These are phyloP conservation scores for Lumnitzera littorea DNA, from an alignment of 345 rosid species.

Conservation along the genomic window DNA sequence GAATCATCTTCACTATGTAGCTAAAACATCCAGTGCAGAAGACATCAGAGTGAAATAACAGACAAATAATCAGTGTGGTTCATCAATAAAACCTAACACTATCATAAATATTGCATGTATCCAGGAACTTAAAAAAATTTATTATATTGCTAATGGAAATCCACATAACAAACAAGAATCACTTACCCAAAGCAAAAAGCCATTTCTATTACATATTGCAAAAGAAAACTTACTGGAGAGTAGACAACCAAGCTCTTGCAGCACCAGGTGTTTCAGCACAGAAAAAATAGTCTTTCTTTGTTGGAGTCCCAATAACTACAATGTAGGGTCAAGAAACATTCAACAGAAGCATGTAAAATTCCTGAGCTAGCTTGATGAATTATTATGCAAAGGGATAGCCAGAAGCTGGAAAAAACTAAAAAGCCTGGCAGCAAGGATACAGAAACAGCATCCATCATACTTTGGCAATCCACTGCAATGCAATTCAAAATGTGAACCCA, in stretches of 20 bases:
- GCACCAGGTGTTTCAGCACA: constrained; percentile 96
- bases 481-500: constrained; percentile 5
- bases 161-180: background rate
- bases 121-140: too few species aligned
- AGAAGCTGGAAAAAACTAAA: background rate
- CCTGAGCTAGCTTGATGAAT: background rate
- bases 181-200: background rate
- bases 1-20: too few species aligned
- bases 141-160: background rate
- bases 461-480: constrained; percentile 81
- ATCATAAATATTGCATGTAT: too few species aligned
- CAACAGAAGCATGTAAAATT: background rate
- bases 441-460: constrained; percentile 90
- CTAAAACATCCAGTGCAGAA: too few species aligned
- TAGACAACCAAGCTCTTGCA: constrained; percentile 97
- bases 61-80: too few species aligned
- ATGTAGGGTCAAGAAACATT: constrained; percentile 33
- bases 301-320: constrained; percentile 90
- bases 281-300: constrained; percentile 82
- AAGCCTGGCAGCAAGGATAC: constrained; percentile 49
- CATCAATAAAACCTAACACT: too few species aligned
- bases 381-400: background rate
- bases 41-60: too few species aligned
- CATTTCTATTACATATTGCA: background rate
- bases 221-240: constrained; percentile 69